These are phyloP conservation scores for Arthroderma sp. DNA, from an alignment of 2,329 filamentous ascomycete species.

Conservation along the genomic window DNA sequence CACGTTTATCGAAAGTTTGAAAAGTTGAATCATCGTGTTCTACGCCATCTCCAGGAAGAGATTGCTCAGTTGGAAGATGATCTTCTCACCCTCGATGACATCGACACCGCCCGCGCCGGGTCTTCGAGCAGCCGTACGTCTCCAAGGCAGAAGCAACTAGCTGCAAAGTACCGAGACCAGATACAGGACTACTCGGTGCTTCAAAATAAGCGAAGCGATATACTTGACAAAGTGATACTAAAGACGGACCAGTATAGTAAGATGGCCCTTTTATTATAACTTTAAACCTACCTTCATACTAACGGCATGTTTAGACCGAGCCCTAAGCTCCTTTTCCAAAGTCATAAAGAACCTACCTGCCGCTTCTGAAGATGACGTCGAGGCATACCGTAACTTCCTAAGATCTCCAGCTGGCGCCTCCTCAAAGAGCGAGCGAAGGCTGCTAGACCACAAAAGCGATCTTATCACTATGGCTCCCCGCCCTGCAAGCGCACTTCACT, in stretches of 20 bases:
- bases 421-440: conserved; percentile 37
- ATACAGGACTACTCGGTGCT: conserved; percentile 42
- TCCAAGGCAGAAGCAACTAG: conserved; percentile 26
- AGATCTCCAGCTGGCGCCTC: conserved; percentile 39
- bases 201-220: conserved; percentile 42
- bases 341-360: conserved; percentile 36
- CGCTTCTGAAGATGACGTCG: conserved; percentile 38
- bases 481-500: background rate
- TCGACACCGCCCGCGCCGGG: conserved; percentile 31
- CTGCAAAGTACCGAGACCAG: conserved; percentile 35
- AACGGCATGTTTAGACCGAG: conserved; percentile 23
- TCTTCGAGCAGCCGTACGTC: conserved; percentile 17
- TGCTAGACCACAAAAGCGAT: conserved; percentile 42
- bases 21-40: conserved; percentile 64
- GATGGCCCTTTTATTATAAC: conserved; percentile 15
- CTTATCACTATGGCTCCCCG: conserved; percentile 23
- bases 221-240: conserved; percentile 44
- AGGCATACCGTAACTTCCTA: conserved; percentile 45
- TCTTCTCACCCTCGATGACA: conserved; percentile 55
- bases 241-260: conserved; percentile 53
- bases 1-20: conserved; percentile 78
- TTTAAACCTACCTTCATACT: conserved; percentile 1
- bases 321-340: conserved; percentile 37
- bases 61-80: conserved; percentile 69
- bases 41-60: conserved; percentile 78